Base-by-base conservation (phyloP, 176 grass and related monocot genomes). In the Zoysia japonica region DNA sequence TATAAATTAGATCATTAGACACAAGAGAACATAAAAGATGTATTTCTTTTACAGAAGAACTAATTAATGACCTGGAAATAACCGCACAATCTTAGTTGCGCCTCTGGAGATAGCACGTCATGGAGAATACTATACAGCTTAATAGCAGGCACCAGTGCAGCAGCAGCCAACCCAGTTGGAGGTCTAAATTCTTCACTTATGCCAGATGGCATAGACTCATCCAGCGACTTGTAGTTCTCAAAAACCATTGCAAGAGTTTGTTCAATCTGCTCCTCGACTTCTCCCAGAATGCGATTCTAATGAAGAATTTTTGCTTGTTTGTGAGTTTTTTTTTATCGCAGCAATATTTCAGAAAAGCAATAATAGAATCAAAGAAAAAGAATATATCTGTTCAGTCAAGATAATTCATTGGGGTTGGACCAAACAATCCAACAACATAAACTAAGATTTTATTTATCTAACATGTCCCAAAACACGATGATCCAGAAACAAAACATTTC, bases 91-190 rank as follows among this genome's bases (percentile, higher is more conserved):
- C 91, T 93, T 42, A 99, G 82, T 82, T 99, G 96, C 76, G 96
- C 92, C 82, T 99, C 96, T 74, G 92, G 96, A 67, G 96, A 95
- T 69, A 99, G 66, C 51, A 95, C 88, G 68, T 99, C 96, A 80
- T 95, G 90, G 12, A 99, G 96, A 89, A 99, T 88, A 89, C 81
- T 95, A 73, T 95, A 99, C 11, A 99, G 65, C 77, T 99, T 99
- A 81, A 99, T 74, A 72, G 90, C 96, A 13, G 92, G 96, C 82
- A 69, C 92, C 57, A 95, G 43, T 69, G 96, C 88, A 68, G 88
- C 82, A 53, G 96, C 92, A 9, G 96, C 79, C 73, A 92, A 70
- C 76, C 96, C 96, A 77, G 78, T 99, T 77, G 92, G 80, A 76
- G 90, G 73, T 54, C 84, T 91, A 70, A 95, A 99, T 36, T 87